These are phyloP conservation scores for Orbilia brochopaga DNA, from an alignment of 2,329 filamentous ascomycete genomes.

Conservation along the genomic window DNA sequence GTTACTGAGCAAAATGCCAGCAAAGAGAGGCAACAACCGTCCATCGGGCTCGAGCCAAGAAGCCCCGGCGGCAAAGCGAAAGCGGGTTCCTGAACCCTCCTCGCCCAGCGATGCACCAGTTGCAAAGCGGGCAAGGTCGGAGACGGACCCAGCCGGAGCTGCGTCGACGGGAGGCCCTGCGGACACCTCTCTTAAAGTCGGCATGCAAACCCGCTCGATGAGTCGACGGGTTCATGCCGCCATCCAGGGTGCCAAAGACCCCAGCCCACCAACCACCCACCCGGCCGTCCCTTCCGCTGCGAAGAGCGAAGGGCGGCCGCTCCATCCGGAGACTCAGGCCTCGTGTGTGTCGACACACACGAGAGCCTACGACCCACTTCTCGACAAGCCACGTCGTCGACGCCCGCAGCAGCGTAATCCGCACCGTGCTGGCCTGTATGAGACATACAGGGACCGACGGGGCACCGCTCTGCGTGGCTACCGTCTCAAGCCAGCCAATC, in stretches of 20 bases:
- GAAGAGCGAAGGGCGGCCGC: neutral
- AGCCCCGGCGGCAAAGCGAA: slow-evolving; percentile 23
- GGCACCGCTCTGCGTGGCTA: slow-evolving; percentile 19
- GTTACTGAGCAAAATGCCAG: slow-evolving; percentile 23
- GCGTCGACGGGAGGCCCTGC: neutral
- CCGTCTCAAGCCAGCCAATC: slow-evolving; percentile 25
- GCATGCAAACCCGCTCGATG: slow-evolving; percentile 9
- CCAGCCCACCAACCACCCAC: slow-evolving; percentile 11
- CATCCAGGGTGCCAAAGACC: slow-evolving; percentile 6
- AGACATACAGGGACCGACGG: slow-evolving; percentile 7
- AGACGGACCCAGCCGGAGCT: slow-evolving; percentile 2
- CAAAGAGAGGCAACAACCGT: slow-evolving; percentile 3
- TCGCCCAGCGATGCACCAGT: neutral
- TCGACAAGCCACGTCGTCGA: slow-evolving; percentile 16
- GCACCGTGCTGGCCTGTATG: neutral
- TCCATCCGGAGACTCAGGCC: slow-evolving; percentile 14
- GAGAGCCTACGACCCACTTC: slow-evolving; percentile 20
- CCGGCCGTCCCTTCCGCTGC: neutral
- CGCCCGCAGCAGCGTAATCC: slow-evolving; percentile 4
- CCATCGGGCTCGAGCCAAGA: slow-evolving; percentile 1
- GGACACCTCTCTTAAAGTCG: slow-evolving; percentile 5
- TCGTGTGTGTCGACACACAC: slow-evolving; percentile 2
- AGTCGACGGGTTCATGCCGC: slow-evolving; percentile 1
- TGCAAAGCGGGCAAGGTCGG: slow-evolving; percentile 10
- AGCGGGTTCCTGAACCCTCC: slow-evolving; percentile 8